These are phyloP conservation scores for Austroboletus niveus DNA, from an alignment of 1,284 basidiomycete genomes.

Conservation along the genomic window DNA sequence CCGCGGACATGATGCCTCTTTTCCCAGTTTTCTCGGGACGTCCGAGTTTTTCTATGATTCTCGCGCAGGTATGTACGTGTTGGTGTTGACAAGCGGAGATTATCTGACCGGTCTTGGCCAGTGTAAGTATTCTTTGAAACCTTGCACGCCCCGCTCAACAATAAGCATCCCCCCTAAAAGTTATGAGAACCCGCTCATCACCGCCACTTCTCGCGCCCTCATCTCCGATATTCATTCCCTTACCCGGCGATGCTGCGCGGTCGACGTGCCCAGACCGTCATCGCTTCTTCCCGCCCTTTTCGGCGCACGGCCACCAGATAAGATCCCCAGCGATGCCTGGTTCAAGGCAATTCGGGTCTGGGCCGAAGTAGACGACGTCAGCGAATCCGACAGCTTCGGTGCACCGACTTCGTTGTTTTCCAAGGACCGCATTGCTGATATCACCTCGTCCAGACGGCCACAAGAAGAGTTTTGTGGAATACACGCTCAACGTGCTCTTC, in stretches of 20 bases:
- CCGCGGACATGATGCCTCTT: slow-evolving; percentile 49
- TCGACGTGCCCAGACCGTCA: slow-evolving; percentile 64
- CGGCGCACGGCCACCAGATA: slow-evolving; percentile 40
- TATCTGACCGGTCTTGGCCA: slow-evolving; percentile 11
- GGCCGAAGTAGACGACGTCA: slow-evolving; percentile 71
- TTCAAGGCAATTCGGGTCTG: slow-evolving; percentile 64
- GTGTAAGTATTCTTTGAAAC: slow-evolving; percentile 22
- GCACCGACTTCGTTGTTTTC: slow-evolving; percentile 27
- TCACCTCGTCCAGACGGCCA: slow-evolving; percentile 53
- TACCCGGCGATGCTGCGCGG: slow-evolving; percentile 50
- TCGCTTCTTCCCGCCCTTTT: slow-evolving; percentile 58
- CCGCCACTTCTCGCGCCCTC: slow-evolving; percentile 65
- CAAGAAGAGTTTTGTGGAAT: slow-evolving; percentile 67
- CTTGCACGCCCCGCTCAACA: neutral
- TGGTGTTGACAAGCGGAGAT: slow-evolving; percentile 1
- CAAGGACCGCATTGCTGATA: neutral
- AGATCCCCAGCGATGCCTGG: slow-evolving; percentile 30
- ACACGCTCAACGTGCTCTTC: slow-evolving; percentile 57
- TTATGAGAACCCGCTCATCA: slow-evolving; percentile 74
- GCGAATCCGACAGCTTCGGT: slow-evolving; percentile 76
- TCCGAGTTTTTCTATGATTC: slow-evolving; percentile 66
- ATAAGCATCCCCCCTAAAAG: slow-evolving; percentile 29
- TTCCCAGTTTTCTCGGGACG: slow-evolving; percentile 43
- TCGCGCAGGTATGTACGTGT: slow-evolving; percentile 57
- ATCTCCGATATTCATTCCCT: slow-evolving; percentile 67